Evolutionary conservation across 192 early-diverging fungal genomes (phyloP), one percentile per base, ranked within the genome.

Genomic region (Coemansia sp.): DNA sequence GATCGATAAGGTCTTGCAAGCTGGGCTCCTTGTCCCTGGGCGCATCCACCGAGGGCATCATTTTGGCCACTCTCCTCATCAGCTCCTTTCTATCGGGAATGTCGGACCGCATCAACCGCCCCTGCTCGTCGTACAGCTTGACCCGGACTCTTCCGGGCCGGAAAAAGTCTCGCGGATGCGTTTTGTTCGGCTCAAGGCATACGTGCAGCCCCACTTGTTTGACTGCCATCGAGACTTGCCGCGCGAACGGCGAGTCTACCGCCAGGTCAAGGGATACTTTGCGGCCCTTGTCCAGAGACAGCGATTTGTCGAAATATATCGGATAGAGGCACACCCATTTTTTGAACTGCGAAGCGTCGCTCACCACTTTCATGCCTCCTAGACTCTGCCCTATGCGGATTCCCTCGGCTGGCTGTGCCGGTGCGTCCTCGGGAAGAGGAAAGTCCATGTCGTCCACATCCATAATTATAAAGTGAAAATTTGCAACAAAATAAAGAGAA

Each of bases 281-380:
- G 49, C 88, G 86, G 7, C 88, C 88, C 40, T 83, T 57, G 28
- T 70, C 62, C 11, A 84, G 46, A 0, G 86, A 84, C 43, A 83
- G 81, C 14, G 70, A 65, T 11, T 66, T 71, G 62, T 89, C 85
- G 55, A 89, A 86, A 42, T 89, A 89, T 28, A 81, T 72, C 21
- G 88, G 88, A 62, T 89, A 89, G 2, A 89, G 59, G 48, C 84
- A 86, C 40, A 89, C 66, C 88, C 88, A 89, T 14, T 40, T n/a
- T 23, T 71, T 70, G 62, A 64, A 71, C 45, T 37, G 64, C 23
- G 53, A 45, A 6, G 56, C 56, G 40, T 78, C 69, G 18, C 15
- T 52, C 1, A 71, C 68, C 37, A 67, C 21, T 18, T 38, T 31
- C 60, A 64, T 49, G 20, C 51, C 45, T 11, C 45, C 60, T 14